Conservation (phyloP, 306 rosid species). For the Ammopiptanthus mongolicus region DNA sequence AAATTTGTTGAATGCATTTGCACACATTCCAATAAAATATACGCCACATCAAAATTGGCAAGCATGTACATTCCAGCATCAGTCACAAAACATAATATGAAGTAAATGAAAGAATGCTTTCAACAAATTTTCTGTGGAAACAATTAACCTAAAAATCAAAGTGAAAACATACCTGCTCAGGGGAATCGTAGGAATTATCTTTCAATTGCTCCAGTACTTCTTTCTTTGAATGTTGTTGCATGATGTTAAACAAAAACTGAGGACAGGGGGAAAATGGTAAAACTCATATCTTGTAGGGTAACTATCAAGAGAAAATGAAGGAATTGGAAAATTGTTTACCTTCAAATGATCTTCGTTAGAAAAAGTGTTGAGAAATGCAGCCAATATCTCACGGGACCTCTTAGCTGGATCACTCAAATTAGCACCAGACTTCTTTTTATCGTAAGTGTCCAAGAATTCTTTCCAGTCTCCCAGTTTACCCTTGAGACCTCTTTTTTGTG, state of each 20-base stretch:
- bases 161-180: slow-evolving; percentile 58
- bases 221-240: slow-evolving; percentile 48
- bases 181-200: slow-evolving; percentile 37
- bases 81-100: neutral
- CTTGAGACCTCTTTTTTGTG: slow-evolving; percentile 62
- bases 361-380: slow-evolving; percentile 64
- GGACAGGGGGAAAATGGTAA: neutral
- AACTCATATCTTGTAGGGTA: neutral
- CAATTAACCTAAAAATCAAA: neutral
- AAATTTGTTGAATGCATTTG: neutral
- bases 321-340: slow-evolving; percentile 33
- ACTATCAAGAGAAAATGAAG: neutral
- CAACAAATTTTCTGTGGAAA: too few species aligned
- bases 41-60: neutral
- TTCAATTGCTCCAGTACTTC: slow-evolving; percentile 30
- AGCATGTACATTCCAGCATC: neutral
- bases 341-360: slow-evolving; percentile 28
- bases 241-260: slow-evolving; percentile 54
- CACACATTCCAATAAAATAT: neutral
- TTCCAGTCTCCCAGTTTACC: slow-evolving; percentile 77
- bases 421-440: slow-evolving; percentile 56
- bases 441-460: slow-evolving; percentile 51
- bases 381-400: slow-evolving; percentile 54
- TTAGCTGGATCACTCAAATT: slow-evolving; percentile 67
- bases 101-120: neutral